Base-by-base conservation (phyloP, 208 protist species). In the Leishmania tarentolae region DNA sequence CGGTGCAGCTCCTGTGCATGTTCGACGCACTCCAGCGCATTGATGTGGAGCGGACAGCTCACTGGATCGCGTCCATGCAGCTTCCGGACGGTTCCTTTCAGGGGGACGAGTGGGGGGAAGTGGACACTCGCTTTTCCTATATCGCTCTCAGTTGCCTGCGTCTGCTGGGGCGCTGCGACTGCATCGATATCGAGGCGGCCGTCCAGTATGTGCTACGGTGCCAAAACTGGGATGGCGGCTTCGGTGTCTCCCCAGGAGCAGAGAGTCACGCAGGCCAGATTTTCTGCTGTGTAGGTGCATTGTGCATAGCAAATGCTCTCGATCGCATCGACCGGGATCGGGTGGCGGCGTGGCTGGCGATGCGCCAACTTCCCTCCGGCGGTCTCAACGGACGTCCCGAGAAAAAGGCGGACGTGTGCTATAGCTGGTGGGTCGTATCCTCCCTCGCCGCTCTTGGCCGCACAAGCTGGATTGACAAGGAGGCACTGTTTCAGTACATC, bases 381-480 rank as follows among this genome's bases (percentile, higher is more conserved):
- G 99, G 99, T 3, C 92, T 99, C 24, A 99, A 99, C 86, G 99
- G 99, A 1, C 90, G 99, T 11, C 99, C 99, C 2, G 99, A 99
- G 87, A 99, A 99, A 86, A 94, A 99, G 80, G 95, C 99, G 21
- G 99, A 99, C 85, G 99, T 99, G 47, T 99, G 99, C 92, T 99
- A 99, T 82, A 99, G 98, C 68, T 99, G 99, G 99, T 99, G 99
- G 99, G 98, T 99, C 6, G 87, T 99, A 9, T 98, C 99, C 2
- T 92, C 99, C 3, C 85, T 99, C 21, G 84, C 87, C 13, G 98
- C 99, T 56, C 87, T 99, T 21, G 92, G 96, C 0, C 85, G 93
- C 3, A 75, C 98, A 5, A 74, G 97, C 66, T 99, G 98, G 98
- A 99, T 99, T 66, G 92, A 99, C 86, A 83, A 78, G 15, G 85